Evolutionary conservation across 345 rosid species (phyloP).

Genomic region (Nephelium lappaceum): DNA sequence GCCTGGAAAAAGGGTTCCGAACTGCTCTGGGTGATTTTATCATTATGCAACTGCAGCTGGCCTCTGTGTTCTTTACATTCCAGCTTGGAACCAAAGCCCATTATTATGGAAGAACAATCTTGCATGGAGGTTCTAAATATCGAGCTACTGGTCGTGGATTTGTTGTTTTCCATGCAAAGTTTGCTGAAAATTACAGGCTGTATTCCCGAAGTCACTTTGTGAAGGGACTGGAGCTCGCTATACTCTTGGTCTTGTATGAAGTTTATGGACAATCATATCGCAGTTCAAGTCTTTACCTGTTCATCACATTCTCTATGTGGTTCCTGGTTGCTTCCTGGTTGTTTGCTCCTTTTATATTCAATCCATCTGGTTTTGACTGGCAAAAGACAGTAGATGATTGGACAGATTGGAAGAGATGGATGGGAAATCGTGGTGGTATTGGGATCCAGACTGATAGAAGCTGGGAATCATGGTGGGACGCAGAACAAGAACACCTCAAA

Average conservation of each 20-base stretch:
- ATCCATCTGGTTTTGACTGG: conserved; percentile 98
- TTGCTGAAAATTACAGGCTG: conserved; percentile 82
- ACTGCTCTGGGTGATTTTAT: conserved; percentile 83
- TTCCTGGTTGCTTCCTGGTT: conserved; percentile 93
- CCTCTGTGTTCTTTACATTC: conserved; percentile 93
- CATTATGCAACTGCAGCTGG: conserved; percentile 97
- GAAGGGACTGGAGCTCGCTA: conserved; percentile 79
- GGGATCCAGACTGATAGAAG: conserved; percentile 68
- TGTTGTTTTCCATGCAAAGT: conserved; percentile 91
- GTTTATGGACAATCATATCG: conserved; percentile 77
- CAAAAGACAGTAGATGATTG: conserved; percentile 96
- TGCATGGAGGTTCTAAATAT: conserved; percentile 91
- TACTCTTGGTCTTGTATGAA: conserved; percentile 70
- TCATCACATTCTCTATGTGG: conserved; percentile 89
- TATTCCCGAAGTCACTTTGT: conserved; percentile 96
- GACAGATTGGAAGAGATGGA: conserved; percentile 99
- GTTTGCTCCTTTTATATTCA: conserved; percentile 92
- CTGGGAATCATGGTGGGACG: conserved; percentile 99
- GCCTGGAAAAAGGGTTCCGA: conserved; percentile 93
- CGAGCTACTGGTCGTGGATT: conserved; percentile 89
- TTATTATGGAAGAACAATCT: conserved; percentile 85
- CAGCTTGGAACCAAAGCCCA: conserved; percentile 98
- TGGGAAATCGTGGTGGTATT: conserved; percentile 94
- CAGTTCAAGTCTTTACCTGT: conserved; percentile 64
- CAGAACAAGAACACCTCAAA: conserved; percentile 82